These are phyloP conservation scores for Blastobotrys ciferrii DNA, from an alignment of 1,139 yeast species.

Conservation along the genomic window DNA sequence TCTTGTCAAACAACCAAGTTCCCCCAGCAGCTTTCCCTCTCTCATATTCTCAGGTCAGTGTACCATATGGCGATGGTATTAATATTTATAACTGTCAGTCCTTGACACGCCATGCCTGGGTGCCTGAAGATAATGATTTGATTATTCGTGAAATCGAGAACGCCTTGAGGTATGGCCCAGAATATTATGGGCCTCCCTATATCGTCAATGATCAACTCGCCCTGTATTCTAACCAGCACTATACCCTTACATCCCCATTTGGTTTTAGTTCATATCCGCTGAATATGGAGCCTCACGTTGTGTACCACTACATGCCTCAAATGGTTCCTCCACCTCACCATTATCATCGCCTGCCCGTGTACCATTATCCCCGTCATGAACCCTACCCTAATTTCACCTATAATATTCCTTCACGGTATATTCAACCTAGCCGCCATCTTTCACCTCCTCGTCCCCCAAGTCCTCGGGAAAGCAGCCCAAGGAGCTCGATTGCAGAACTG, in stretches of 20 bases:
- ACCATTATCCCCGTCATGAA: no score
- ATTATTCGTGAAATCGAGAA: not conserved
- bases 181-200: not conserved
- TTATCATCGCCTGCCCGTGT: no score
- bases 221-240: not conserved
- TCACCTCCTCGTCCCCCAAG: no score
- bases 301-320: no score
- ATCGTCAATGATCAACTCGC: not conserved
- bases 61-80: not conserved
- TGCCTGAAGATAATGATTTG: not conserved
- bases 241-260: not conserved
- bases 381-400: no score
- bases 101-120: not conserved
- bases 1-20: not conserved
- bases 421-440: no score
- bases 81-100: not conserved
- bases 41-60: not conserved
- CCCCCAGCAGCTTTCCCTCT: not conserved
- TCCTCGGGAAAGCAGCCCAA: no score
- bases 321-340: no score
- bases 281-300: no score
- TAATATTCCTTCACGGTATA: no score
- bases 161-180: not conserved
- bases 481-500: no score
- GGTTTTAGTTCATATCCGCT: no score